phyloP scores from a whole-genome alignment of 2,329 filamentous ascomycete genomes.

The Botrytis paeoniae region DNA sequence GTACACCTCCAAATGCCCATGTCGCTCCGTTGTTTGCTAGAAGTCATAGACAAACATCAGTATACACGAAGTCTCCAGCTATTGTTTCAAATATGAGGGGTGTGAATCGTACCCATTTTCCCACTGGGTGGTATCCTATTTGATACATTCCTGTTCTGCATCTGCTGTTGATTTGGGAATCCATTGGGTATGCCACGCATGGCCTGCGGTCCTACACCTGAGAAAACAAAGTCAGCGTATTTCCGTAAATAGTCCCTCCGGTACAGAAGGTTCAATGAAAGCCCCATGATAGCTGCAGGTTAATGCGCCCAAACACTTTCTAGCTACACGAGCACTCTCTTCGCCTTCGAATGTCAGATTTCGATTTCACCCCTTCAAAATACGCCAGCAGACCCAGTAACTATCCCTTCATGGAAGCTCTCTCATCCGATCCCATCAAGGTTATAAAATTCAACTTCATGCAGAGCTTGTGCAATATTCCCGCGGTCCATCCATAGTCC shows the following conservation, averaged over 20 bases:
- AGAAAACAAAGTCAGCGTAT: slow-evolving; percentile 26
- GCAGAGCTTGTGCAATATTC: neutral
- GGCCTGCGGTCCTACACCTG: slow-evolving; percentile 55
- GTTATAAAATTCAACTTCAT: neutral
- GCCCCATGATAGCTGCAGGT: neutral
- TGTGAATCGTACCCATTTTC: slow-evolving; percentile 55
- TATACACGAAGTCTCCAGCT: slow-evolving; percentile 15
- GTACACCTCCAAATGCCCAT: slow-evolving; percentile 62
- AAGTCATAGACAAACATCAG: slow-evolving; percentile 28
- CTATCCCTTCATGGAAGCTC: neutral
- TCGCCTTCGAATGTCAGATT: neutral
- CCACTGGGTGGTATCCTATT: slow-evolving; percentile 62
- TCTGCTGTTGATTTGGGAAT: slow-evolving; percentile 57
- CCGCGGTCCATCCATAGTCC: neutral
- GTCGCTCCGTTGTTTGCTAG: slow-evolving; percentile 43
- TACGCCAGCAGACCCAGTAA: neutral
- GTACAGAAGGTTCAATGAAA: neutral
- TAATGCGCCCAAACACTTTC: slow-evolving; percentile 3
- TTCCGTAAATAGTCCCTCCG: neutral
- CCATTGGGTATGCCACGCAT: slow-evolving; percentile 59
- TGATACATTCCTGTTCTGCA: slow-evolving; percentile 55
- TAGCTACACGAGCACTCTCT: neutral
- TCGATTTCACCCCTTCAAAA: neutral
- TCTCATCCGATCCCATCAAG: neutral
- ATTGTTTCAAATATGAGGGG: slow-evolving; percentile 6